These are phyloP conservation scores for Sordariomycetes sp. DNA, from an alignment of 2,329 filamentous ascomycete genomes.

Conservation along the genomic window DNA sequence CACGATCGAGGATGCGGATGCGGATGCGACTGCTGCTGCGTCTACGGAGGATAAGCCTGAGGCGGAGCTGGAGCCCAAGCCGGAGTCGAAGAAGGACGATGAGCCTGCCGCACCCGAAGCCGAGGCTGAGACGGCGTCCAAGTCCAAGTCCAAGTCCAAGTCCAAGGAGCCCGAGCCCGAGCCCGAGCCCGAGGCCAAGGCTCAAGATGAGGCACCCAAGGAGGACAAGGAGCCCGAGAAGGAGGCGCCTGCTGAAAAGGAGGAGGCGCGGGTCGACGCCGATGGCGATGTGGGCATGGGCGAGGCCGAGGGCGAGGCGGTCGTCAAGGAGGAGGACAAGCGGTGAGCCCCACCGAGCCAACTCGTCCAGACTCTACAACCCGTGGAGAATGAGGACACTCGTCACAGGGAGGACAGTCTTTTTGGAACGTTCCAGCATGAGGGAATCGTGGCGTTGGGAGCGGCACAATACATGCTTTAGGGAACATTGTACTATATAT, in stretches of 20 bases:
- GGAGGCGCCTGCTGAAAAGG: constrained; percentile 2
- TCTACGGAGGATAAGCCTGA: constrained; percentile 22
- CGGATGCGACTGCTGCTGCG: constrained; percentile 25
- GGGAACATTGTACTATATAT: neutral
- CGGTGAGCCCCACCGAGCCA: neutral
- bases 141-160: constrained; percentile 5
- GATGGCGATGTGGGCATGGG: constrained; percentile 5
- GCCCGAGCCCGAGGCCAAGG: constrained; percentile 10
- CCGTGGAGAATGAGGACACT: neutral
- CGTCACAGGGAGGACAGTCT: neutral
- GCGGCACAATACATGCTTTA: neutral
- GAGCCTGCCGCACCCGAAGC: constrained; percentile 5
- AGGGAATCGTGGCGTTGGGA: neutral
- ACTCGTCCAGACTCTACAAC: neutral
- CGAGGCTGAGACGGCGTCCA: constrained; percentile 7
- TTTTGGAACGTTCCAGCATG: neutral
- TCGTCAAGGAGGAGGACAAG: constrained; percentile 5
- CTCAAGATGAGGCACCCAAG: constrained; percentile 7
- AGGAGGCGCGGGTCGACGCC: constrained; percentile 5
- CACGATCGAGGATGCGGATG: constrained; percentile 33
- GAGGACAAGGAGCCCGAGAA: constrained; percentile 5
- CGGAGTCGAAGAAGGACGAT: constrained; percentile 8
- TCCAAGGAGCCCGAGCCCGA: neutral
- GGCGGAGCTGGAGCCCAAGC: constrained; percentile 10
- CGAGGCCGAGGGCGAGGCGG: constrained; percentile 3